Evolutionary conservation across 148 eudicot genomes (phyloP), one percentile per base, ranked within the genome.

Genomic region (Cornus controversa): DNA sequence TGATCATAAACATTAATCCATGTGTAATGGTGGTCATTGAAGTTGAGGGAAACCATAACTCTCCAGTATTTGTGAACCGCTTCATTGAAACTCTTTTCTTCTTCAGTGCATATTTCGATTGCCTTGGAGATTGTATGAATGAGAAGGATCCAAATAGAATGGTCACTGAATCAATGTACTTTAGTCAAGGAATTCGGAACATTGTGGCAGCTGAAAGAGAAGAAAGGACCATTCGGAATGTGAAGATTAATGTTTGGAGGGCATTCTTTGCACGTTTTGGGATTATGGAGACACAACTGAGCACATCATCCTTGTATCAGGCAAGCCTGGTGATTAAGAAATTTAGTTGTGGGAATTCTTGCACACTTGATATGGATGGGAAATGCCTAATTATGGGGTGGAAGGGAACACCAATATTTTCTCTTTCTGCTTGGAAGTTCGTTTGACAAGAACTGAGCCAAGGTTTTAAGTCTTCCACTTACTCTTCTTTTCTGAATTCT

Each of bases 91-190:
- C 70, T 9, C 53, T 82, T 24, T 68, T 73, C 29, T 78, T 26
- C 53, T 82, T 5, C 62, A 77, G 81, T n/a, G 81, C 84, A 6
- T 63, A 40, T 63, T 82, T 82, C n/a, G 83, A 80, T 57, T 70
- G 79, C 40, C 28, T 75, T 18, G 78, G 67, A 60, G 69, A 42
- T 42, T 80, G 78, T 60, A 67, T 75, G 75, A 70, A 50, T 2
- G 6, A 25, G 42, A 70, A 50, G 24, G 37, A 75, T 14, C 70
- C 13, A 50, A 24, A 37, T 8, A 69, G 83, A 42, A 54, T 11
- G 62, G 54, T 75, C 14, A n/a, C 78, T 11, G 83, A 75, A 58
- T 62, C 70, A 2, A 27, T 70, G 34, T 80, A 31, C n/a, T 75
- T 73, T 24, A 53, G 37, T 22, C 70, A 62, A 10, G 64, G 66